Percentiles rank a stretch among this genome's conserved stretches.
These are phyloP conservation scores for Puccinia triticina DNA, from an alignment of 1,284 basidiomycete species.

Conservation along the genomic window DNA sequence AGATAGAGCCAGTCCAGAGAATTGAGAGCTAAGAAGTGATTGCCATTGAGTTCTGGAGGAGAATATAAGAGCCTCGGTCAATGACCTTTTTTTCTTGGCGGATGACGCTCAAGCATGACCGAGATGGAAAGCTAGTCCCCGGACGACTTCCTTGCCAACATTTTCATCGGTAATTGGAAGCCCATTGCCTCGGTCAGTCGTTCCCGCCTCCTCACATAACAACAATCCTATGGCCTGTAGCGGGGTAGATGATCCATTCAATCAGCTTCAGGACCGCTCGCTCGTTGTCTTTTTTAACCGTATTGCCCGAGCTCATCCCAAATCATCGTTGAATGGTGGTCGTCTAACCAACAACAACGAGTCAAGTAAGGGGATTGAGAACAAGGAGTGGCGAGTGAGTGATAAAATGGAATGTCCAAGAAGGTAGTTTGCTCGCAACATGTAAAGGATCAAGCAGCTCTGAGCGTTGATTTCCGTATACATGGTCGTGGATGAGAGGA, in stretches of 20 bases:
- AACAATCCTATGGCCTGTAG: constrained; percentile 87
- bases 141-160: constrained; percentile 43
- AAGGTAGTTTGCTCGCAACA: too few species aligned
- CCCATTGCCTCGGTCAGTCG: constrained; percentile 35
- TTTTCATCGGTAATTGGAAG: constrained; percentile 48
- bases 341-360: neutral
- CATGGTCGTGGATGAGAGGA: too few species aligned
- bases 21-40: neutral
- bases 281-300: too few species aligned
- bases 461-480: too few species aligned
- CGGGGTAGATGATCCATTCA: neutral
- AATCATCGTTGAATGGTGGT: constrained; percentile 28
- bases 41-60: constrained; percentile 37
- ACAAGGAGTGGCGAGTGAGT: too few species aligned
- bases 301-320: constrained; percentile 33
- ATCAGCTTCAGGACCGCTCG: too few species aligned
- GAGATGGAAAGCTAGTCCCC: neutral
- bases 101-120: too few species aligned
- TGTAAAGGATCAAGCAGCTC: too few species aligned
- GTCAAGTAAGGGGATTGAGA: too few species aligned
- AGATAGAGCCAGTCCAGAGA: neutral
- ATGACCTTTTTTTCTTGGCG: neutral
- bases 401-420: too few species aligned
- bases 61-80: neutral
- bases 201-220: constrained; percentile 76